These are phyloP conservation scores for Porcisia deanei DNA, from an alignment of 208 protist species.

Conservation along the genomic window DNA sequence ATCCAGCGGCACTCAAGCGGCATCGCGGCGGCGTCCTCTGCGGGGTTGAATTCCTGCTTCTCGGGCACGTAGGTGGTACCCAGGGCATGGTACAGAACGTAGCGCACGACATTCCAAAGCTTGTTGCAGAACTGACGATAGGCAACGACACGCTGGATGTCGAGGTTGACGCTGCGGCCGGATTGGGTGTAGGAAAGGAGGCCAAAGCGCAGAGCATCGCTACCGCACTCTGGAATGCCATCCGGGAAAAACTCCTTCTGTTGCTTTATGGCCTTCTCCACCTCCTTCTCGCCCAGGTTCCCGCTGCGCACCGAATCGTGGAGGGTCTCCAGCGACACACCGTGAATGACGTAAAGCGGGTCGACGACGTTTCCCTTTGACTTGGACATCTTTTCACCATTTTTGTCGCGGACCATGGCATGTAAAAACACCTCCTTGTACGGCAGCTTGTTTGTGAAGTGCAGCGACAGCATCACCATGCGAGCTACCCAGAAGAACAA, in stretches of 20 bases:
- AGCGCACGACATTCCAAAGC: conserved; percentile 98
- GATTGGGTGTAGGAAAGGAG: conserved; percentile 97
- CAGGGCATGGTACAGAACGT: conserved; percentile 93
- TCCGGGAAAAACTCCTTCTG: conserved; percentile 96
- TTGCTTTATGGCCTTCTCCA: conserved; percentile 87
- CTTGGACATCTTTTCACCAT: conserved; percentile 99
- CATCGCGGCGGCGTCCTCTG: conserved; percentile 41
- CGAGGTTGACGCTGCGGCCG: conserved; percentile 97
- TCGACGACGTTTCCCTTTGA: conserved; percentile 99
- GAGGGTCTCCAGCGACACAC: conserved; percentile 95
- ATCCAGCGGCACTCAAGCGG: conserved; percentile 97
- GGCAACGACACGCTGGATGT: conserved; percentile 96
- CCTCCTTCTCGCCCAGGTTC: conserved; percentile 95
- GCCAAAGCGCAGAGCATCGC: conserved; percentile 99
- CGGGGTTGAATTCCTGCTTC: conserved; percentile 42
- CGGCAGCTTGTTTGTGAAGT: conserved; percentile 96
- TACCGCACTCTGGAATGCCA: conserved; percentile 98
- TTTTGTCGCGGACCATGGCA: conserved; percentile 99
- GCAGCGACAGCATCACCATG: conserved; percentile 99
- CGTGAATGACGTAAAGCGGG: conserved; percentile 99
- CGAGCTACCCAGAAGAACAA: conserved; percentile 99
- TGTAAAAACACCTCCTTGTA: conserved; percentile 98
- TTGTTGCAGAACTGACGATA: conserved; percentile 99
- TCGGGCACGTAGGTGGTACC: conserved; percentile 76
- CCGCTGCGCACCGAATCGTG: conserved; percentile 92